Conservation (phyloP, 2,329 filamentous ascomycete genomes). For the Xylaria sp. region DNA sequence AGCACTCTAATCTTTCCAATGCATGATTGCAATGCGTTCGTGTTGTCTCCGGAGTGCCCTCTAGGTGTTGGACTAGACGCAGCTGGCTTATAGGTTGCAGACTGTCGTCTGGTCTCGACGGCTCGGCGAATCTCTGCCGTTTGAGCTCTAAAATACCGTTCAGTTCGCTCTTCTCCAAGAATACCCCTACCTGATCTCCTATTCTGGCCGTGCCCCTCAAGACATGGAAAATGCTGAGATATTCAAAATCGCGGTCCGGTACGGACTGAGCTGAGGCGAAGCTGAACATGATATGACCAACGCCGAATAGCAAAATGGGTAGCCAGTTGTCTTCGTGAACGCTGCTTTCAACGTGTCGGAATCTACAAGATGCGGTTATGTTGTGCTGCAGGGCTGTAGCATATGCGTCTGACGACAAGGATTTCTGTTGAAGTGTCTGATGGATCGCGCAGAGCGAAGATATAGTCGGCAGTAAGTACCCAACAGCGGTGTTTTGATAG, state of each 20-base stretch:
- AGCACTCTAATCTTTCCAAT: conserved; percentile 37
- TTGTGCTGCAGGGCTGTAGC: conserved; percentile 40
- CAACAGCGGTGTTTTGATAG: conserved; percentile 27
- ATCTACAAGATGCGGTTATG: conserved; percentile 56
- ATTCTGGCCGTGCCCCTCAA: conserved; percentile 39
- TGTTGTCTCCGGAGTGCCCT: conserved; percentile 24
- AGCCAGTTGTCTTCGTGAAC: conserved; percentile 75
- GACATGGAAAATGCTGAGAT: conserved; percentile 38
- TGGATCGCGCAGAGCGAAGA: conserved; percentile 39
- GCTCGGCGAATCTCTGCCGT: neutral
- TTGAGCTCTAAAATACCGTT: conserved; percentile 13
- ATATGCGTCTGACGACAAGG: conserved; percentile 25
- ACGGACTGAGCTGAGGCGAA: conserved; percentile 35
- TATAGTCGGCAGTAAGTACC: conserved; percentile 39
- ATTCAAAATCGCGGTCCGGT: conserved; percentile 29
- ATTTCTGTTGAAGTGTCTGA: conserved; percentile 27
- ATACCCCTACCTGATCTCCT: conserved; percentile 35
- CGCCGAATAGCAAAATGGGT: conserved; percentile 40
- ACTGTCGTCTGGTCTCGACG: neutral
- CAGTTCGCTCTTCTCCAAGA: conserved; percentile 36
- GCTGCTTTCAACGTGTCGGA: conserved; percentile 67
- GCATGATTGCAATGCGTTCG: conserved; percentile 36
- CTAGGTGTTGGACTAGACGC: conserved; percentile 7
- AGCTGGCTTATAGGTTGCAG: conserved; percentile 20
- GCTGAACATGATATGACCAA: conserved; percentile 44